Base-by-base conservation (phyloP, 768 basidiomycete species). In the Auricularia cornea region DNA sequence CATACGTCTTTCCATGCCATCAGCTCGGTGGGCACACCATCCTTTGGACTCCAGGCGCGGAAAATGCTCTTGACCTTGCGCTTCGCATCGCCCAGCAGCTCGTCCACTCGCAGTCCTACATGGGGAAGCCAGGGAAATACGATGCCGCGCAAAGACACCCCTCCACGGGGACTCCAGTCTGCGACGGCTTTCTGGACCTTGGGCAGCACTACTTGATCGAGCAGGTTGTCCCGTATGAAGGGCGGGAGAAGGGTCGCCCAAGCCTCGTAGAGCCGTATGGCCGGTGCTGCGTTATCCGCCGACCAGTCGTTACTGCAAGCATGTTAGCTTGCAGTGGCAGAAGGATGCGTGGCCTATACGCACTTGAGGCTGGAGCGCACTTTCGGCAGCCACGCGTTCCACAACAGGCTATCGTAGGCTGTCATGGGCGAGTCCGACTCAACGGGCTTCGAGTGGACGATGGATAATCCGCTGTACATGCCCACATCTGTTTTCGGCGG, bases 41-140 rank as follows among this genome's bases (percentile, higher is more conserved):
- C 92, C 32, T 80, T 78, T 38, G 84, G 79, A 23, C 71, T 77
- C 95, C 96, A 98, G 38, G 76, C 77, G 63, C 92, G 81, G 65
- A 99, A 76, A 57, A 92, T 73, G 59, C 81, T 83, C 74, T 92
- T 90, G 63, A 98, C 79, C 71, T 95, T 92, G 68, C 96, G 81
- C 69, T 86, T 86, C 16, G 94, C 90, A 66, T 96, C 93, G 14
- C 86, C 90, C 12, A 98, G 74, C n/a, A 98, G 78, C 29, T 86
- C 86, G 60, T 98, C 94, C 65, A 93, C 75, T 60, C 94, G 78
- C 33, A 89, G 74, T 3, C 92, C 95, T 3, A 96, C 82, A 69
- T 94, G 82, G 3, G 94, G 93, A 56, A 99, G 75, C 97, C 97
- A 99, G 10, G 97, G 97, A 73, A 98, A 96, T 1, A 99, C 86